These are phyloP conservation scores for Metschnikowia chrysomelidarum DNA, from an alignment of 805 yeast species.

Conservation along the genomic window DNA sequence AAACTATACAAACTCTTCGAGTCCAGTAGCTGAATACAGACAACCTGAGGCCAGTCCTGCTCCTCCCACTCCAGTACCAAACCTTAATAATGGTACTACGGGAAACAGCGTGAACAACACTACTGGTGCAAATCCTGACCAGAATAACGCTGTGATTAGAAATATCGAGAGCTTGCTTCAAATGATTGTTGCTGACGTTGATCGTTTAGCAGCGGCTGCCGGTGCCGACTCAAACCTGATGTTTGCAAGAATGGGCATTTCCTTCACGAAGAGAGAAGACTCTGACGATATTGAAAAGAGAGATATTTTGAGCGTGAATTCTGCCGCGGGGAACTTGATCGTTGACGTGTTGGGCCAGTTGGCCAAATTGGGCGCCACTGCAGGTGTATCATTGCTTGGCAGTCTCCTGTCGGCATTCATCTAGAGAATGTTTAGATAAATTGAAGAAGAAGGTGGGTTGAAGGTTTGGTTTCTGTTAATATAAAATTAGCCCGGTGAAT, in stretches of 20 bases:
- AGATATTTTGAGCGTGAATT: background rate
- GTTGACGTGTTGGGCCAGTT: background rate
- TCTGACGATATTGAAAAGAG: background rate
- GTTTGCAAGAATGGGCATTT: background rate
- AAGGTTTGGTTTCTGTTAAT: background rate
- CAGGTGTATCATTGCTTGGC: constrained; percentile 1
- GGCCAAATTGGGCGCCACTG: background rate
- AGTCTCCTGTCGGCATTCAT: background rate
- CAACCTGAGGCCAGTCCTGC: no score
- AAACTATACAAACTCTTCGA: no score
- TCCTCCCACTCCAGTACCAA: no score
- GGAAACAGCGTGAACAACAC: background rate
- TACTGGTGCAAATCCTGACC: background rate
- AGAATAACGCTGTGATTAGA: no score
- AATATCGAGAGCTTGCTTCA: background rate
- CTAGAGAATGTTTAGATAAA: no score
- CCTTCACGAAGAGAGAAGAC: constrained; percentile 1
- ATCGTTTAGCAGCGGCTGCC: constrained; percentile 1
- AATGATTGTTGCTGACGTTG: background rate
- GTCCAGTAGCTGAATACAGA: no score
- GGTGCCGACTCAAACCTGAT: background rate
- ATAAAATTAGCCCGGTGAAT: background rate
- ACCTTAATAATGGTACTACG: no score
- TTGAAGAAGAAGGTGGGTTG: background rate
- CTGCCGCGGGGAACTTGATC: constrained; percentile 1